Evolutionary conservation across 2,329 filamentous ascomycete genomes (phyloP).

Genomic region (Aspergillus ustus): DNA sequence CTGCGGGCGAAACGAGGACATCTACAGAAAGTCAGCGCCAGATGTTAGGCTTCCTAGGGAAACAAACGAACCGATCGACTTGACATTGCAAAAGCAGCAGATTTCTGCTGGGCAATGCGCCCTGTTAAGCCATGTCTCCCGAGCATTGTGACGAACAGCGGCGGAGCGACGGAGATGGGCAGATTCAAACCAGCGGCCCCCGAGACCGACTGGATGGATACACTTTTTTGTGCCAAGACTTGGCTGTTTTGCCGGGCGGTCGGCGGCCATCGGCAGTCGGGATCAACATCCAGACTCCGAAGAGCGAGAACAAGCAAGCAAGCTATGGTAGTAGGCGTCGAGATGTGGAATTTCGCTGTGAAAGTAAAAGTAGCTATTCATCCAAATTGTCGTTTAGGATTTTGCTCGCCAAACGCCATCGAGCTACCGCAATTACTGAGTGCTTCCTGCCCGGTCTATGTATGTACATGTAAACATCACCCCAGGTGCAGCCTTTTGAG

Average conservation of each 20-base stretch:
- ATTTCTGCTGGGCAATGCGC: slow-evolving; percentile 40
- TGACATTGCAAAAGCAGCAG: slow-evolving; percentile 33
- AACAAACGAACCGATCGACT: slow-evolving; percentile 41
- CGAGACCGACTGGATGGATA: slow-evolving; percentile 2
- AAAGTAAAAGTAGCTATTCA: background rate
- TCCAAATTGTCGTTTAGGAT: background rate
- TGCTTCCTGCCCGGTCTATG: slow-evolving; percentile 28
- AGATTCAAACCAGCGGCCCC: slow-evolving; percentile 13
- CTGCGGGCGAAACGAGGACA: slow-evolving; percentile 40
- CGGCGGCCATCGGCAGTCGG: slow-evolving; percentile 8
- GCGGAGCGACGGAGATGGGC: slow-evolving; percentile 21
- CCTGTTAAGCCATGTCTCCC: slow-evolving; percentile 59
- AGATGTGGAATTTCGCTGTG: no score
- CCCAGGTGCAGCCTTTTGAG: slow-evolving; percentile 28
- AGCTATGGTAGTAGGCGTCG: no score
- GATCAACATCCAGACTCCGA: no score
- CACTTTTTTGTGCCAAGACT: slow-evolving; percentile 29
- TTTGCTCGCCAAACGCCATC: slow-evolving; percentile 37
- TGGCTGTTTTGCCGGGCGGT: slow-evolving; percentile 43
- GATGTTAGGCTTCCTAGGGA: background rate
- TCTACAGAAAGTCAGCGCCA: slow-evolving; percentile 32
- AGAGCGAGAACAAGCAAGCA: background rate
- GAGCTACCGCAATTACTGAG: slow-evolving; percentile 22
- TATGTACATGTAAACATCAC: slow-evolving; percentile 38
- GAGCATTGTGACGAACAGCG: slow-evolving; percentile 52